These are phyloP conservation scores for Aphanocladium album DNA, from an alignment of 2,329 filamentous ascomycete species.

Conservation along the genomic window DNA sequence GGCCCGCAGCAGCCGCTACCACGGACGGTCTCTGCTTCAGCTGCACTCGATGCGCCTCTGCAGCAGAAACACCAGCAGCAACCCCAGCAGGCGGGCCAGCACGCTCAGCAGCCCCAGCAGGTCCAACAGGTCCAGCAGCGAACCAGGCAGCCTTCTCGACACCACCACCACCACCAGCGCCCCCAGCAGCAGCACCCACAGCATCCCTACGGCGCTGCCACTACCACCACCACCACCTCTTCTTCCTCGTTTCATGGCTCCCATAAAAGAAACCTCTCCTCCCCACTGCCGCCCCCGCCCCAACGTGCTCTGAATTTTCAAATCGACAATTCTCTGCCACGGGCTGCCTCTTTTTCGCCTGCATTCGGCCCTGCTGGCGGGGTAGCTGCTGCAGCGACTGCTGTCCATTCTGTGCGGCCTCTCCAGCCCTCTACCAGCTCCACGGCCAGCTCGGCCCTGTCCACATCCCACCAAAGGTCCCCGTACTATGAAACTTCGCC, in stretches of 20 bases:
- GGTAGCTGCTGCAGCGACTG: constrained; percentile 26
- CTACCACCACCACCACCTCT: constrained; percentile 9
- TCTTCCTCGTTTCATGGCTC: constrained; percentile 16
- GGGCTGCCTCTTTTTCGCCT: constrained; percentile 25
- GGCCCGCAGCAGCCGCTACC: constrained; percentile 10
- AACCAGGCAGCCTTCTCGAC: background rate
- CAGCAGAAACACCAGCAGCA: background rate
- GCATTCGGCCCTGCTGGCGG: constrained; percentile 29
- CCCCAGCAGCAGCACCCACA: background rate
- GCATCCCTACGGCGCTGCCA: background rate
- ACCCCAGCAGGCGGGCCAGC: background rate
- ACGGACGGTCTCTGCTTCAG: constrained; percentile 1
- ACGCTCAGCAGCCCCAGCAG: background rate
- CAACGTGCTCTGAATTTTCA: constrained; percentile 51
- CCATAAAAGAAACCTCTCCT: constrained; percentile 44
- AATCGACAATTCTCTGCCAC: constrained; percentile 39
- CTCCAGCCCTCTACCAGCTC: constrained; percentile 40
- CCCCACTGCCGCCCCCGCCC: constrained; percentile 48
- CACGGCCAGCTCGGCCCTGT: constrained; percentile 39
- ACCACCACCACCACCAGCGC: background rate
- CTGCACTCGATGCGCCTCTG: constrained; percentile 2
- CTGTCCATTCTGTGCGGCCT: constrained; percentile 28
- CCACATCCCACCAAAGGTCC: constrained; percentile 25
- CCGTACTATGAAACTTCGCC: constrained; percentile 38
- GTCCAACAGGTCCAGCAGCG: background rate